Evolutionary conservation across 1,139 yeast genomes (phyloP).

Genomic region (Suhomyces bolitotheri): DNA sequence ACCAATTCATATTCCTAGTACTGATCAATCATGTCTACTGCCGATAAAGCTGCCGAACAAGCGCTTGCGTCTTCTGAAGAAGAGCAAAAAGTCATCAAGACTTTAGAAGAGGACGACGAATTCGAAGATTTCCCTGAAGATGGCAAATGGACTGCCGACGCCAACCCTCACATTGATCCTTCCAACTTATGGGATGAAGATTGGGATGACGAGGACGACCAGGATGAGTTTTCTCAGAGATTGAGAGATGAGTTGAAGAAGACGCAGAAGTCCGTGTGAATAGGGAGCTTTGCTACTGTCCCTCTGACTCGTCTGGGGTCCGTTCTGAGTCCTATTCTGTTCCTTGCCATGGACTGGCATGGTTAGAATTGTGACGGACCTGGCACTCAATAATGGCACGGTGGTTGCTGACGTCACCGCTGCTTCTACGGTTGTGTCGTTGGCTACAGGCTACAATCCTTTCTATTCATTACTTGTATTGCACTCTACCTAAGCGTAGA

Average conservation of each 20-base stretch:
- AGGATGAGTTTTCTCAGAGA: slow-evolving; percentile 75
- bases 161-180: slow-evolving; percentile 44
- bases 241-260: slow-evolving; percentile 53
- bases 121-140: slow-evolving; percentile 94
- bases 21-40: slow-evolving; percentile 12
- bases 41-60: slow-evolving; percentile 10
- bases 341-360: too few species aligned
- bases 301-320: too few species aligned
- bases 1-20: too few species aligned
- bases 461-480: too few species aligned
- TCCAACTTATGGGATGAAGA: slow-evolving; percentile 83
- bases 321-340: too few species aligned
- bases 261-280: slow-evolving; percentile 19
- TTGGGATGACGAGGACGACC: slow-evolving; percentile 93
- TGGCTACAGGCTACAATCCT: too few species aligned
- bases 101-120: slow-evolving; percentile 90
- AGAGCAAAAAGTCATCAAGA: slow-evolving; percentile 47
- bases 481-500: slow-evolving; percentile 92
- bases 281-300: not conserved
- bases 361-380: too few species aligned
- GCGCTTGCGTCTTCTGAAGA: slow-evolving; percentile 10
- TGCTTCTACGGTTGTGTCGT: too few species aligned
- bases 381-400: too few species aligned
- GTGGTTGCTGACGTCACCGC: too few species aligned
- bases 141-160: slow-evolving; percentile 46